These are phyloP conservation scores for Bipolaris sorokiniana DNA, from an alignment of 2,329 filamentous ascomycete species.

Conservation along the genomic window DNA sequence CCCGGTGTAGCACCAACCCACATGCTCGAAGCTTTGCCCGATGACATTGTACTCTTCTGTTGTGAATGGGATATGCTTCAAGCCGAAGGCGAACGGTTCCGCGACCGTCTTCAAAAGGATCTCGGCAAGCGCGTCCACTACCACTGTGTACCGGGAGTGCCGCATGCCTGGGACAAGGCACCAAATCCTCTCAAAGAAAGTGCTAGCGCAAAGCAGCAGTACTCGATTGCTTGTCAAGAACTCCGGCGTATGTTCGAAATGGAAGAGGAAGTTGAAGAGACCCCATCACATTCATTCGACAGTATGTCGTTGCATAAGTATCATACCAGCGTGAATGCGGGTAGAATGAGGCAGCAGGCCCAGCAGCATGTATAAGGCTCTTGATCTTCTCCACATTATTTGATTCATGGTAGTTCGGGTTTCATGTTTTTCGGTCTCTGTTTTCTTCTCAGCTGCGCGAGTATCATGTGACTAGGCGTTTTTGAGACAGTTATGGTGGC, in stretches of 20 bases:
- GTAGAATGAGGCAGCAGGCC: not conserved
- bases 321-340: conserved; percentile 19
- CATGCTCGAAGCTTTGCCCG: conserved; percentile 61
- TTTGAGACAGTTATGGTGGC: not conserved
- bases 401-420: not conserved
- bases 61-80: conserved; percentile 72
- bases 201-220: conserved; percentile 60
- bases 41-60: conserved; percentile 66
- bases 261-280: conserved; percentile 37
- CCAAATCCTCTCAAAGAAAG: conserved; percentile 64
- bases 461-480: not conserved
- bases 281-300: conserved; percentile 5
- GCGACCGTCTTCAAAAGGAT: conserved; percentile 60
- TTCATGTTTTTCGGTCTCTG: not conserved
- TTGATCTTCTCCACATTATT: not conserved
- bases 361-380: not conserved
- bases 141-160: conserved; percentile 63
- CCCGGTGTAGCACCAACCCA: conserved; percentile 62
- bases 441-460: not conserved
- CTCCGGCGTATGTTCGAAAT: conserved; percentile 54
- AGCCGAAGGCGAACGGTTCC: conserved; percentile 67
- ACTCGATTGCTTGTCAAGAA: conserved; percentile 60
- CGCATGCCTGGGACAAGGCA: conserved; percentile 71
- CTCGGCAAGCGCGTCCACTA: conserved; percentile 65
- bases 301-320: conserved; percentile 17